Evolutionary conservation across 768 basidiomycete species (phyloP).

Genomic region (Mycena capillaripes): DNA sequence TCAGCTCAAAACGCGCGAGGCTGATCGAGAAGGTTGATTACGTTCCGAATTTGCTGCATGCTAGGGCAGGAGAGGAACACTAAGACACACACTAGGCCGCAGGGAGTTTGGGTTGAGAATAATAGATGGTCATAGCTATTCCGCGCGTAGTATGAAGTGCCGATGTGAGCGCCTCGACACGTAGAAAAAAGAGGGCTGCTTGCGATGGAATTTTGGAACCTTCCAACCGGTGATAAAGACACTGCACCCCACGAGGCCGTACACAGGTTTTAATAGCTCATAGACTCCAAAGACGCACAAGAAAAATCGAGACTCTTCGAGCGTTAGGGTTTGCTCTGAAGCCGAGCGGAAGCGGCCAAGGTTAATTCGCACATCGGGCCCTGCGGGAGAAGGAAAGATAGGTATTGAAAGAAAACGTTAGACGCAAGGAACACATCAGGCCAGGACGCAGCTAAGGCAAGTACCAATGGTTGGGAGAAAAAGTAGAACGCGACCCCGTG

Average conservation of each 20-base stretch:
- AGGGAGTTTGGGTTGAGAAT: background rate
- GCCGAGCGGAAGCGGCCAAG: too few species aligned
- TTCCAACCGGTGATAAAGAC: background rate
- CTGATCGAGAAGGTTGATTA: constrained; percentile 34
- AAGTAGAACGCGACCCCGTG: background rate
- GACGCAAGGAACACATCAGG: too few species aligned
- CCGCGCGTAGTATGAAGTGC: too few species aligned
- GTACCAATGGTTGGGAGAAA: background rate
- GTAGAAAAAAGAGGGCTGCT: background rate
- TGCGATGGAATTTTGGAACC: background rate
- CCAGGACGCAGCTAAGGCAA: too few species aligned
- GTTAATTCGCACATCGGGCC: too few species aligned
- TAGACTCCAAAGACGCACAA: background rate
- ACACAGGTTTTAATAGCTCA: background rate
- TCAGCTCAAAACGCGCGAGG: constrained; percentile 27
- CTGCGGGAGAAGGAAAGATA: too few species aligned
- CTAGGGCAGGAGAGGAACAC: background rate
- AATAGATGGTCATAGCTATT: background rate
- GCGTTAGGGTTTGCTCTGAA: too few species aligned
- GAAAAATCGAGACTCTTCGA: too few species aligned
- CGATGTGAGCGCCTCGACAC: too few species aligned
- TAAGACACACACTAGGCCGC: background rate
- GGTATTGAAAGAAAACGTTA: too few species aligned
- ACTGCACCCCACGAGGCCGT: background rate
- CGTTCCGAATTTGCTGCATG: constrained; percentile 7